These are phyloP conservation scores for Curvularia hawaiiensis DNA, from an alignment of 2,329 filamentous ascomycete species.

Conservation along the genomic window DNA sequence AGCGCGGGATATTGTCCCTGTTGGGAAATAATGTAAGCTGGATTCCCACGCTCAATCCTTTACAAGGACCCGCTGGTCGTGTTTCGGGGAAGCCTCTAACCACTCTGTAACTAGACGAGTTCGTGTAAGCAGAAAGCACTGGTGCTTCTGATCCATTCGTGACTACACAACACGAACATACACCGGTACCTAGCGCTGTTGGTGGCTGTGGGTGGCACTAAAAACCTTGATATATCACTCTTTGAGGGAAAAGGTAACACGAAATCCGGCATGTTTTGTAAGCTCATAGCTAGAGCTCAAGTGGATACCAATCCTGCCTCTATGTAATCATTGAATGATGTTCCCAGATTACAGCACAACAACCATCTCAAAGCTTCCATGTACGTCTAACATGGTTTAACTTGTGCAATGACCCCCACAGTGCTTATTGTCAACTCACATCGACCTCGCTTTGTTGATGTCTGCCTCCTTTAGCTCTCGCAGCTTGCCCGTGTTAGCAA, in stretches of 20 bases:
- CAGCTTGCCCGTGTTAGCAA: constrained; percentile 50
- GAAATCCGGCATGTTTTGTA: not conserved
- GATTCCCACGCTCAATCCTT: not conserved
- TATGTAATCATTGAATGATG: not conserved
- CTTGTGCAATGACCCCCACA: not conserved
- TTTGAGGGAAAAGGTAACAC: not conserved
- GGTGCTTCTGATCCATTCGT: not conserved
- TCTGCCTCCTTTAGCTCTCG: constrained; percentile 57
- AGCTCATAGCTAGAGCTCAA: not conserved
- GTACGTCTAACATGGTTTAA: constrained; percentile 5
- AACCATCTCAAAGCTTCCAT: constrained; percentile 3
- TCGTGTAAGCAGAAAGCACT: not conserved
- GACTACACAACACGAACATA: not conserved
- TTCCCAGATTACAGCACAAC: not conserved
- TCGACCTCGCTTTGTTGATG: constrained; percentile 46
- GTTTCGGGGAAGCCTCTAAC: not conserved
- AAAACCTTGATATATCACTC: not conserved
- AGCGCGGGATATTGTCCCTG: not conserved
- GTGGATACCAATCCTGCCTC: not conserved
- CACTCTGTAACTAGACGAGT: not conserved
- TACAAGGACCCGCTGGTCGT: not conserved
- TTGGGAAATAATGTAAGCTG: constrained; percentile 2
- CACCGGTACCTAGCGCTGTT: not conserved
- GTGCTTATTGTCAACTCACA: constrained; percentile 9
- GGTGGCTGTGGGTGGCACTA: not conserved